A percentile compares a stretch with the other conserved stretches of the same genome.
Conservation (phyloP, 164 flowering plant species). For the Macadamia integrifolia region DNA sequence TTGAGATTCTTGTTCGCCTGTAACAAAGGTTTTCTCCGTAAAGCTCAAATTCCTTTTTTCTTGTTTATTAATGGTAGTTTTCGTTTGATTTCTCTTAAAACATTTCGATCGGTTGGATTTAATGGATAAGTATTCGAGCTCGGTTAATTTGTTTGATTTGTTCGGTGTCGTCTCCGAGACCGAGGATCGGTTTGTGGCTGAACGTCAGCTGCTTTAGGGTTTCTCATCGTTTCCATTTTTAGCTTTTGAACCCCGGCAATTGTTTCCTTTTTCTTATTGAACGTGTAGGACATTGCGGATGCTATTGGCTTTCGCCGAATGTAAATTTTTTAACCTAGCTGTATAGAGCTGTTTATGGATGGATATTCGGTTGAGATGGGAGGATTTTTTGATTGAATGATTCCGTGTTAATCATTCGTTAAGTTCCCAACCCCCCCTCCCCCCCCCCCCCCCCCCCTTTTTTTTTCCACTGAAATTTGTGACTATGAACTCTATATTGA, state of each 20-base stretch:
- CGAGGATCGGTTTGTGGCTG: conserved; percentile 3
- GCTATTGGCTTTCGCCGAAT: not conserved
- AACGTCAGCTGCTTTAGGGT: conserved; percentile 12
- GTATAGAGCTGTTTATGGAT: not conserved
- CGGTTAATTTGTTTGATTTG: conserved; percentile 1
- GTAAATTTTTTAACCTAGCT: not conserved
- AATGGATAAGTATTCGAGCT: conserved; percentile 2
- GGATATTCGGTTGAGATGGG: not conserved
- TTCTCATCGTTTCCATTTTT: not conserved
- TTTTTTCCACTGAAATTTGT: not conserved
- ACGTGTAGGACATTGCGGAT: not conserved
- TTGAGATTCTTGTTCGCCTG: not conserved
- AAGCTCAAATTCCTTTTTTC: not conserved
- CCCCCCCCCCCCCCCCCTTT: too few species aligned
- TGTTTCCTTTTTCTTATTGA: not conserved
- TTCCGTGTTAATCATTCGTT: not conserved
- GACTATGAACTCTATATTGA: not conserved
- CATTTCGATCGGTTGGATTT: not conserved
- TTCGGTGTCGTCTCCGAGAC: not conserved
- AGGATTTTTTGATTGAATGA: not conserved
- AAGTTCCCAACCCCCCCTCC: too few species aligned
- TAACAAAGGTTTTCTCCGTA: not conserved
- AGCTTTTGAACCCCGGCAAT: not conserved
- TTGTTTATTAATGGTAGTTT: not conserved
- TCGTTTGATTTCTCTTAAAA: not conserved